Evolutionary conservation across 2,329 filamentous ascomycete genomes (phyloP), one percentile per base, ranked within the genome.

Genomic region (Akanthomyces uredinophilus): DNA sequence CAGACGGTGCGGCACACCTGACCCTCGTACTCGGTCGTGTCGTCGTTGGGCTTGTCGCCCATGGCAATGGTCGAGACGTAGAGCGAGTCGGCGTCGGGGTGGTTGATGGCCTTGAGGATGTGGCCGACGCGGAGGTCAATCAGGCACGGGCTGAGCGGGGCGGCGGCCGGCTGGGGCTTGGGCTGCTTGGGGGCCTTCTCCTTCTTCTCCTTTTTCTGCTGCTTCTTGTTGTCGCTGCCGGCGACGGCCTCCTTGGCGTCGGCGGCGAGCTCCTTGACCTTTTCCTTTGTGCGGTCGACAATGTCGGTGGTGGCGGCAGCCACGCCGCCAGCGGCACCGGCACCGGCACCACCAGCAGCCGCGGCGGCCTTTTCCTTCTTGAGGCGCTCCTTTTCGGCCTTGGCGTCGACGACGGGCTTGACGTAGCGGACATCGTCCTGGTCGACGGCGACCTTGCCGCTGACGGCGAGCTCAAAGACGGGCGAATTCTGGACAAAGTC

Each of bases 121-220:
- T 98, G 95, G 64, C 95, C 95, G 64, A 99, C 94, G 66, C 95
- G 89, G 57, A 99, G 88, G 75, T 99, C 95, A 73, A 99, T 97
- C 64, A 96, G 85, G 63, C 84, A 82, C 3, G 95, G 95, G 1
- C 91, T 91, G 5, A 92, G 86, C 1, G 91, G 89, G 14, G 92
- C 89, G 56, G 92, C 84, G 55, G 85, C 83, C 6, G 91, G 80
- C 16, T 88, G 79, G 7, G 87, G 81, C 74, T 87, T 87, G 64
- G 81, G 87, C 66, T 84, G 86, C 79, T 94, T 95, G 60, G 90
- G 88, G 51, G 87, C 85, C 80, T 96, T 96, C 72, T 90, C 87
- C 77, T 96, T 95, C 85, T 96, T 96, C 75, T 96, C 90, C 79
- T 94, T 96, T 78, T 87, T 87, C 65, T 80, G 79, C 75, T 94